These are phyloP conservation scores for Solanum lycopersicoides DNA, from an alignment of 257 asterid genomes.

Conservation along the genomic window DNA sequence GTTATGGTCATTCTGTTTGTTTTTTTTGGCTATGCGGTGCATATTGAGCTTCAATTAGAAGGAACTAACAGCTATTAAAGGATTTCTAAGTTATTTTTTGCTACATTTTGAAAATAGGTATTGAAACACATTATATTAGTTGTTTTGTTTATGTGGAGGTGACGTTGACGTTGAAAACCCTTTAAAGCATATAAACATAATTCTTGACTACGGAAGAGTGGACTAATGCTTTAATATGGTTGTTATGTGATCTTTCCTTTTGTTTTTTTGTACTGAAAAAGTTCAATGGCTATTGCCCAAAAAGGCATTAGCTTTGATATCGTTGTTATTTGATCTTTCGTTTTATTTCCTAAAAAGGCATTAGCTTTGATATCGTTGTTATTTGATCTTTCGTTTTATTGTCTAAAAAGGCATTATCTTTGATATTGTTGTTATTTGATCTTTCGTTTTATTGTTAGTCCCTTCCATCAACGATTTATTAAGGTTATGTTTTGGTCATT, in stretches of 20 bases:
- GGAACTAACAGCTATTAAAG: background rate
- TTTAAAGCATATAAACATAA: too few species aligned
- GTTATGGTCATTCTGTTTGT: background rate
- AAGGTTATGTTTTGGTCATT: background rate
- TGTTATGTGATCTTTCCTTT: background rate
- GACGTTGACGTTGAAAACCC: too few species aligned
- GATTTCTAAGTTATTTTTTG: background rate
- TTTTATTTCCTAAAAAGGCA: background rate
- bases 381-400: background rate
- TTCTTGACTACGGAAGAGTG: slow-evolving; percentile 11
- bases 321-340: too few species aligned
- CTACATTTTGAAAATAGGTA: too few species aligned
- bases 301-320: too few species aligned
- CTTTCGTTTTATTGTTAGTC: background rate
- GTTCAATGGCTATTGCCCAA: too few species aligned
- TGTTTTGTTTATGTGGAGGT: background rate
- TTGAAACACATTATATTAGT: background rate
- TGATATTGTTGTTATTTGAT: too few species aligned
- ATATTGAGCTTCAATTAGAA: background rate
- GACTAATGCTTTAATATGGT: background rate
- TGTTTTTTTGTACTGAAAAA: too few species aligned
- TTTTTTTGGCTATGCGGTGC: background rate
- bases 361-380: background rate
- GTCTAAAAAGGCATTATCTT: too few species aligned
- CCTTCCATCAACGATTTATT: background rate